These are phyloP conservation scores for Monosporozyma yasuniensis DNA, from an alignment of 805 yeast species.

Conservation along the genomic window DNA sequence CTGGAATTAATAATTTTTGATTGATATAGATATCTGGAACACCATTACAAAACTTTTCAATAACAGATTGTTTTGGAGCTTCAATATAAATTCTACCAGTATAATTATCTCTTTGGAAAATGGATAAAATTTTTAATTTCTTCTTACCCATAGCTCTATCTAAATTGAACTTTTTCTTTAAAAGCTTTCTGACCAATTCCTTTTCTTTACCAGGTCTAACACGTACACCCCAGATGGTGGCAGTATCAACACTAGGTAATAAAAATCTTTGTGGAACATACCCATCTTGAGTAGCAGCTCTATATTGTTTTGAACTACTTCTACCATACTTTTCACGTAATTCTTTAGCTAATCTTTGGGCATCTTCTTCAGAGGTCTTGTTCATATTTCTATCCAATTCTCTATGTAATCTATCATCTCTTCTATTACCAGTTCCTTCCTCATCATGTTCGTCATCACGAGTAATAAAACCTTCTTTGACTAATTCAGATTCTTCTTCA, in stretches of 20 bases:
- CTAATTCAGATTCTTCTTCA: conserved; percentile 83
- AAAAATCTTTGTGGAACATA: conserved; percentile 87
- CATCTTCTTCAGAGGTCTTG: conserved; percentile 85
- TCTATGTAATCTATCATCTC: conserved; percentile 77
- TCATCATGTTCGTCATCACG: conserved; percentile 44
- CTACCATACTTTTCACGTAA: conserved; percentile 89
- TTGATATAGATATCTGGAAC: conserved; percentile 72
- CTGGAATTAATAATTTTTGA: conserved; percentile 82
- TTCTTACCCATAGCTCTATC: conserved; percentile 53
- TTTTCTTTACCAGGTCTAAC: conserved; percentile 91
- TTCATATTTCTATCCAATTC: conserved; percentile 84
- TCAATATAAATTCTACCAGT: conserved; percentile 89
- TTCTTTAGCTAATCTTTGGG: conserved; percentile 86
- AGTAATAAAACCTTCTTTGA: conserved; percentile 73
- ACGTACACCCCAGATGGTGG: conserved; percentile 91
- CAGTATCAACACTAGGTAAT: conserved; percentile 93
- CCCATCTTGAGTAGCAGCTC: conserved; percentile 67
- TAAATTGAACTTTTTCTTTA: conserved; percentile 74
- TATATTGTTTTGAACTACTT: conserved; percentile 65
- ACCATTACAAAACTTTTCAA: conserved; percentile 79
- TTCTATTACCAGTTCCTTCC: conserved; percentile 38
- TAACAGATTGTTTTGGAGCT: conserved; percentile 89
- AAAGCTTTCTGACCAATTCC: conserved; percentile 73
- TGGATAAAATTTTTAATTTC: conserved; percentile 79
- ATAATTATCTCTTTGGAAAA: conserved; percentile 89